A percentile compares a stretch with the other conserved stretches of the same genome.
phyloP scores from a whole-genome alignment of 139 green algal species.

The Micromonas pusilla region DNA sequence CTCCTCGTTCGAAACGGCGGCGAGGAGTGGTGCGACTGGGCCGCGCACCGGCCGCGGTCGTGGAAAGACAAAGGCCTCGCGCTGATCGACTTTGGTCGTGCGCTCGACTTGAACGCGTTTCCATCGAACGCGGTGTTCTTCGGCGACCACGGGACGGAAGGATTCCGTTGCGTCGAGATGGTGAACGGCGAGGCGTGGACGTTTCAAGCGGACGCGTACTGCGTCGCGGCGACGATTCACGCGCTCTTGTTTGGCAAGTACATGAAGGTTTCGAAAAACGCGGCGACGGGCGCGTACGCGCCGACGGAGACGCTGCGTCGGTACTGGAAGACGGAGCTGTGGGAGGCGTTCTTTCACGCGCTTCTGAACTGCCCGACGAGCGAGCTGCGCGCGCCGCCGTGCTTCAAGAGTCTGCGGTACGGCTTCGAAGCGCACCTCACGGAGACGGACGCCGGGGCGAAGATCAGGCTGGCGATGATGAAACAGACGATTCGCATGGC shows the following conservation, averaged over 20 bases:
- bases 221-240: slow-evolving; percentile 36
- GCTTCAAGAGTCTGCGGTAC: background rate
- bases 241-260: slow-evolving; percentile 41
- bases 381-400: background rate
- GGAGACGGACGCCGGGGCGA: too few species aligned
- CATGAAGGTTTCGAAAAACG: slow-evolving; percentile 40
- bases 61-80: slow-evolving; percentile 34
- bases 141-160: slow-evolving; percentile 35
- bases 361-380: slow-evolving; percentile 33
- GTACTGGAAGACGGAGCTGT: slow-evolving; percentile 38
- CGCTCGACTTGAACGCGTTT: slow-evolving; percentile 39
- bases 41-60: slow-evolving; percentile 3
- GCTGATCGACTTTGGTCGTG: slow-evolving; percentile 42
- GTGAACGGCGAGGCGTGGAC: slow-evolving; percentile 35
- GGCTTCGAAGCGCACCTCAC: slow-evolving; percentile 7
- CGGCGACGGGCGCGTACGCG: background rate
- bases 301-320: slow-evolving; percentile 17
- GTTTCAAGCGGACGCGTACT: slow-evolving; percentile 33
- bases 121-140: slow-evolving; percentile 27
- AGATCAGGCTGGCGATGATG: too few species aligned
- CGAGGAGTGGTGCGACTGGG: slow-evolving; percentile 33
- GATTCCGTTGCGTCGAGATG: slow-evolving; percentile 46
- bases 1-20: slow-evolving; percentile 40
- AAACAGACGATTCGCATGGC: too few species aligned
- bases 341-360: slow-evolving; percentile 36